A percentile compares a stretch with the other conserved stretches of the same genome.
Evolutionary conservation across 108 stramenopile species (phyloP).

Genomic region (Discostella pseudostelligera): DNA sequence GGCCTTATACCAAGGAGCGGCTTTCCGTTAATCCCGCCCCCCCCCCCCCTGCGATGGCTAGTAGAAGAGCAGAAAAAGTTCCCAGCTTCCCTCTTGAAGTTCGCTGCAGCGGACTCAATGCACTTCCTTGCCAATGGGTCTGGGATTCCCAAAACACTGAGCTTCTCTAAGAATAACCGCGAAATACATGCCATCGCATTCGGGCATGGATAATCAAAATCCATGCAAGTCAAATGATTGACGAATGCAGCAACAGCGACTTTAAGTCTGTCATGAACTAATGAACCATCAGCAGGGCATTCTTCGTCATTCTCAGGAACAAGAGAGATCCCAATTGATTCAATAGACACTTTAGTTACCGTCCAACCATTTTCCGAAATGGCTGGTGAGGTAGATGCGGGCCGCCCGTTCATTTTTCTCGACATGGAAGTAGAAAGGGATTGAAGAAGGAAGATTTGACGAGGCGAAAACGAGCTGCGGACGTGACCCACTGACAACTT

Average conservation of each 20-base stretch:
- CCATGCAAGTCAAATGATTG: slow-evolving; percentile 58
- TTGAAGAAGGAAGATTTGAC: slow-evolving; percentile 59
- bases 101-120: slow-evolving; percentile 48
- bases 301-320: slow-evolving; percentile 3
- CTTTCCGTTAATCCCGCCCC: slow-evolving; percentile 9
- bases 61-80: slow-evolving; percentile 8
- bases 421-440: slow-evolving; percentile 48
- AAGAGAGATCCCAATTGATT: slow-evolving; percentile 24
- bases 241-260: slow-evolving; percentile 53
- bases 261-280: slow-evolving; percentile 29
- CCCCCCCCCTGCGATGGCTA: not conserved
- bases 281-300: slow-evolving; percentile 2
- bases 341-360: slow-evolving; percentile 12
- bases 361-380: slow-evolving; percentile 13
- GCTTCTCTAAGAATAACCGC: slow-evolving; percentile 57
- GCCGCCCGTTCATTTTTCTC: slow-evolving; percentile 66
- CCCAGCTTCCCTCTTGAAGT: slow-evolving; percentile 48
- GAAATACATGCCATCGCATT: slow-evolving; percentile 59
- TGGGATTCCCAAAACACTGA: slow-evolving; percentile 53
- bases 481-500: slow-evolving; percentile 54
- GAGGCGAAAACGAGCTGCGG: slow-evolving; percentile 49
- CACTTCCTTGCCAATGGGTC: slow-evolving; percentile 51
- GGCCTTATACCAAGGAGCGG: not conserved
- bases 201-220: slow-evolving; percentile 56
- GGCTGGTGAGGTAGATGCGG: slow-evolving; percentile 33